These are phyloP conservation scores for Neurospora sp. DNA, from an alignment of 495 filamentous ascomycete species.

Conservation along the genomic window DNA sequence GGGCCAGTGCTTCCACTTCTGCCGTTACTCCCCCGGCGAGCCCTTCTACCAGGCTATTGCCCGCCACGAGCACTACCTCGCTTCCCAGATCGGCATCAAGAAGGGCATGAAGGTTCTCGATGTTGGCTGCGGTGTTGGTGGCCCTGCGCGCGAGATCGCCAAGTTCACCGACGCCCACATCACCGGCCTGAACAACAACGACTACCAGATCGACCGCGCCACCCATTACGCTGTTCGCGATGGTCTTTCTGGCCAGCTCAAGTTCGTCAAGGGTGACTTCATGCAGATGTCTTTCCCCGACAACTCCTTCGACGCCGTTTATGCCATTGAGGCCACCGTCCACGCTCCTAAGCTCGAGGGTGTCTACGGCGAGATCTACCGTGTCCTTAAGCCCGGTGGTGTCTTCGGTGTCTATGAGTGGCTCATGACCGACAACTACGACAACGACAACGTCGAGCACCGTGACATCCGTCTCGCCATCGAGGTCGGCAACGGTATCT, in stretches of 20 bases:
- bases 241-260: constrained; percentile 69
- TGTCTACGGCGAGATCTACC: constrained; percentile 89
- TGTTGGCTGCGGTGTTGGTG: constrained; percentile 95
- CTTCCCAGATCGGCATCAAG: constrained; percentile 76
- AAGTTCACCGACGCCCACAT: constrained; percentile 89
- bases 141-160: constrained; percentile 92
- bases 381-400: constrained; percentile 92
- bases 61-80: constrained; percentile 97
- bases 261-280: constrained; percentile 93
- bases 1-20: constrained; percentile 95
- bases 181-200: constrained; percentile 96
- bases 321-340: constrained; percentile 95
- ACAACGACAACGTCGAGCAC: constrained; percentile 81
- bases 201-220: constrained; percentile 96
- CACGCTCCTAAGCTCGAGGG: constrained; percentile 92
- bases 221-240: constrained; percentile 75
- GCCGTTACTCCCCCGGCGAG: constrained; percentile 84
- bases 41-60: constrained; percentile 88
- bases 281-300: constrained; percentile 99
- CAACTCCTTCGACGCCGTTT: constrained; percentile 88
- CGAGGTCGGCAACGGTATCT: constrained; percentile 94
- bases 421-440: constrained; percentile 96
- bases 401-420: constrained; percentile 98
- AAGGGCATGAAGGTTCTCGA: constrained; percentile 86
- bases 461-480: constrained; percentile 88